phyloP scores from a whole-genome alignment of 495 filamentous ascomycete species.

The Cercophora newfieldiana region DNA sequence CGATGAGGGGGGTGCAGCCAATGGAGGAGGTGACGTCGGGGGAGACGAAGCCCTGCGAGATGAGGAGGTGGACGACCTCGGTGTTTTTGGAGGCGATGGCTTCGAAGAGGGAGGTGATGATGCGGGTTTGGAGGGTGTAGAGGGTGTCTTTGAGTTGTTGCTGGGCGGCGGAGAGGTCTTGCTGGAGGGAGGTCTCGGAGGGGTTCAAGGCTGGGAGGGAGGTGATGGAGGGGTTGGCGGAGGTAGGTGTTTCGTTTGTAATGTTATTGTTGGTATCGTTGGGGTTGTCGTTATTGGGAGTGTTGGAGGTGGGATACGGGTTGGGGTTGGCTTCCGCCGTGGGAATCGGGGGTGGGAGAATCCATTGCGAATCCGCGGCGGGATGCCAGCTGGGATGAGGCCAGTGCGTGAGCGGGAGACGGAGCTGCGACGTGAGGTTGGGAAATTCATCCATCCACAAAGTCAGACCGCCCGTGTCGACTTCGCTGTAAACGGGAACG shows the following conservation, averaged over 20 bases:
- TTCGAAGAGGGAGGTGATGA: conserved; percentile 28
- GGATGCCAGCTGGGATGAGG: not conserved
- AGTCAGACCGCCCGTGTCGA: not conserved
- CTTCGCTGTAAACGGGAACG: conserved; percentile 21
- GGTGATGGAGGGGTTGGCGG: not conserved
- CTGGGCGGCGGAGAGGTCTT: not conserved
- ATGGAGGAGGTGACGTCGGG: conserved; percentile 28
- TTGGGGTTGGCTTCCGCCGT: not conserved
- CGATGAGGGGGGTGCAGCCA: conserved; percentile 38
- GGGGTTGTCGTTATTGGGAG: not conserved
- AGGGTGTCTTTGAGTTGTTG: not conserved
- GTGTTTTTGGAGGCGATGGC: conserved; percentile 22
- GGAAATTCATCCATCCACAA: not conserved
- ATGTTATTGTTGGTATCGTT: not conserved
- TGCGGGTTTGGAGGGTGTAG: conserved; percentile 11
- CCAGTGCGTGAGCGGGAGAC: conserved; percentile 8
- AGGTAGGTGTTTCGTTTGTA: not conserved
- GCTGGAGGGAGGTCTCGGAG: not conserved
- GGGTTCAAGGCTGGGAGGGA: not conserved
- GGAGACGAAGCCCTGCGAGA: conserved; percentile 27
- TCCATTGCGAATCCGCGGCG: not conserved
- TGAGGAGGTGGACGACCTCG: conserved; percentile 24
- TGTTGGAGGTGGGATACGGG: too few relatives aligned
- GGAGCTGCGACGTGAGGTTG: not conserved
- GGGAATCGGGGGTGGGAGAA: not conserved